phyloP scores from a whole-genome alignment of 2,329 filamentous ascomycete genomes.

The Aspergillus ibericus region DNA sequence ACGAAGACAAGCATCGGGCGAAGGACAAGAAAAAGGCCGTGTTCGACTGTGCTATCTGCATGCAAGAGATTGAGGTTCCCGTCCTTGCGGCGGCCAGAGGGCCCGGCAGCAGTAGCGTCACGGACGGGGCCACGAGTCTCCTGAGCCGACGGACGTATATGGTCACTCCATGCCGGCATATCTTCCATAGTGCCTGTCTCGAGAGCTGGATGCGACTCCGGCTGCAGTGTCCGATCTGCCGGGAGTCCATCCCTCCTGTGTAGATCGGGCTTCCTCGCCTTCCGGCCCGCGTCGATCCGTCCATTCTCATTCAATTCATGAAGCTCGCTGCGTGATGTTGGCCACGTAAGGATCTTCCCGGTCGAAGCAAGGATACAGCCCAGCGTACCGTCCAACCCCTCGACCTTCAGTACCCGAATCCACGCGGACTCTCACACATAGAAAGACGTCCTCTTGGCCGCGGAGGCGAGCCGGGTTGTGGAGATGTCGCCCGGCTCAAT shows the following conservation, averaged over 20 bases:
- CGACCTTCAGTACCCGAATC: no score
- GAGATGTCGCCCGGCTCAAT: no score
- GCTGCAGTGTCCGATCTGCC: slow-evolving; percentile 91
- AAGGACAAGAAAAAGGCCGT: slow-evolving; percentile 56
- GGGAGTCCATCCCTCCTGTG: slow-evolving; percentile 82
- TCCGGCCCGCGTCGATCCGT: no score
- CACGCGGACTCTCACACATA: no score
- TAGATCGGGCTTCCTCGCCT: slow-evolving; percentile 41
- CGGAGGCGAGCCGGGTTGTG: no score
- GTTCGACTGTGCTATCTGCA: slow-evolving; percentile 94
- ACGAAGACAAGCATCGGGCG: slow-evolving; percentile 43
- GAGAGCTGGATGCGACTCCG: slow-evolving; percentile 96
- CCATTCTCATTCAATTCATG: no score
- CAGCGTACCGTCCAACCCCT: no score
- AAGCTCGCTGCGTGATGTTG: no score
- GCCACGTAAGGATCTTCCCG: no score
- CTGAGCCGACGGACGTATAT: slow-evolving; percentile 84
- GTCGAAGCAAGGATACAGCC: no score
- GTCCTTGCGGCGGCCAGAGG: slow-evolving; percentile 60
- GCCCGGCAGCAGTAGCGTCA: slow-evolving; percentile 47
- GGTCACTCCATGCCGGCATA: slow-evolving; percentile 95
- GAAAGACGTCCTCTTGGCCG: no score
- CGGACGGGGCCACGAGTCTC: slow-evolving; percentile 58
- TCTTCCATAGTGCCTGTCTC: slow-evolving; percentile 88
- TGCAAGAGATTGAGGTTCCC: slow-evolving; percentile 86